These are phyloP conservation scores for Cladophialophora exuberans DNA, from an alignment of 2,329 filamentous ascomycete species.

Conservation along the genomic window DNA sequence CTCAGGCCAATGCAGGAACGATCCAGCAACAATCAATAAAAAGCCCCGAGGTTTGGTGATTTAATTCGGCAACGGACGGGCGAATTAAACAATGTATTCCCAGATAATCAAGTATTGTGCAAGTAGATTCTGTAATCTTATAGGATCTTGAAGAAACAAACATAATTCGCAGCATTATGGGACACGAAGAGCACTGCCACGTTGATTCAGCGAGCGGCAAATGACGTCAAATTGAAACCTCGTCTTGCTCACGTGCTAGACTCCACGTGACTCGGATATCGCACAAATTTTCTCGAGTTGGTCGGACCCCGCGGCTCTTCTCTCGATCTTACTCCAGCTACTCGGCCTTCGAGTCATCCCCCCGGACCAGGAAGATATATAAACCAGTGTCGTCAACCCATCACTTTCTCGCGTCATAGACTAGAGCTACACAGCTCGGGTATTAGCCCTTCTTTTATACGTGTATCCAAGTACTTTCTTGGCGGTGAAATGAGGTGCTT, in stretches of 20 bases:
- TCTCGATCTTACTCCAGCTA: background rate
- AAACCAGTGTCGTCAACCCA: constrained; percentile 8
- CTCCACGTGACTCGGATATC: no score
- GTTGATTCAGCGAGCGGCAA: no score
- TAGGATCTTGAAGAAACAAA: no score
- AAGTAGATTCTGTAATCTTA: no score
- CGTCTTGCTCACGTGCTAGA: background rate
- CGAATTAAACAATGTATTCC: no score
- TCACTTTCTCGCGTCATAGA: constrained; percentile 7
- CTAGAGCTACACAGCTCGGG: no score
- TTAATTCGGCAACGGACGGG: no score
- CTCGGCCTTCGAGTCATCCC: no score
- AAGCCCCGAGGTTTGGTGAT: background rate
- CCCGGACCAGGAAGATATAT: no score
- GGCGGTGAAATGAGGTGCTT: constrained; percentile 12
- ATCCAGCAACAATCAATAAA: background rate
- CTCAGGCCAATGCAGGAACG: constrained; percentile 25
- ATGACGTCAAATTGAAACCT: background rate
- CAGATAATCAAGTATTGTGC: no score
- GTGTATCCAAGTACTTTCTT: background rate
- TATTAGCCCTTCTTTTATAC: background rate
- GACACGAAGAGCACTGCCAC: background rate
- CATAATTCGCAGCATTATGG: background rate
- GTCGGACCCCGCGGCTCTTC: no score
- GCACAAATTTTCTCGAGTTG: background rate